A percentile compares a stretch with the other conserved stretches of the same genome.
Conservation (phyloP, 192 early-diverging fungal species). For the Cladochytrium replicatum region DNA sequence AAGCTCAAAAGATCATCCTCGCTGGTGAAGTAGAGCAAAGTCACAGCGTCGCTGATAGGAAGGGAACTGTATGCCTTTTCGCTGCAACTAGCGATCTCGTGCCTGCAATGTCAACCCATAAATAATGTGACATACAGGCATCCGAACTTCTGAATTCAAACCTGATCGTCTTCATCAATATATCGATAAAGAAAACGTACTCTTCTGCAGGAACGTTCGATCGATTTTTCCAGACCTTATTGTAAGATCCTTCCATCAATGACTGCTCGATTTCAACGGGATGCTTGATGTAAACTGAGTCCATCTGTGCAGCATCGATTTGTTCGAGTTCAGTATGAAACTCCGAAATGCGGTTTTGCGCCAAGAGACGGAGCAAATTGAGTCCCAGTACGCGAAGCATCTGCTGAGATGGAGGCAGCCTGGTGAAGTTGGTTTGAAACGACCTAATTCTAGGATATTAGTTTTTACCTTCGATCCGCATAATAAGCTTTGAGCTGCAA, state of each 20-base stretch:
- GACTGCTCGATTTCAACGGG: slow-evolving; percentile 91
- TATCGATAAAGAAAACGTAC: slow-evolving; percentile 90
- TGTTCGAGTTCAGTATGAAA: slow-evolving; percentile 95
- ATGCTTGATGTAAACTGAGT: slow-evolving; percentile 80
- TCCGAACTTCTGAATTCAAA: slow-evolving; percentile 17
- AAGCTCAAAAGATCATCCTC: slow-evolving; percentile 75
- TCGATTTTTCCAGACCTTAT: slow-evolving; percentile 90
- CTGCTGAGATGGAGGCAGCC: slow-evolving; percentile 63
- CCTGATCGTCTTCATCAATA: slow-evolving; percentile 87
- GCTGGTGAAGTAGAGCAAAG: slow-evolving; percentile 81
- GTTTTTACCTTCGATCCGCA: slow-evolving; percentile 58
- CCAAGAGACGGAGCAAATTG: slow-evolving; percentile 83
- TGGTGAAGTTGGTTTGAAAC: slow-evolving; percentile 22
- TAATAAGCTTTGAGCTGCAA: slow-evolving; percentile 86
- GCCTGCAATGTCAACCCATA: slow-evolving; percentile 39
- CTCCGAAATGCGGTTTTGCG: slow-evolving; percentile 93
- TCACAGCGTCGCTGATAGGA: slow-evolving; percentile 79
- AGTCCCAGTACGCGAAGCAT: slow-evolving; percentile 86
- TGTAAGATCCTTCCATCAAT: slow-evolving; percentile 96
- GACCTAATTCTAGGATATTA: background rate
- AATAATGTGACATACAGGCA: slow-evolving; percentile 10
- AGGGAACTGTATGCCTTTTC: slow-evolving; percentile 87
- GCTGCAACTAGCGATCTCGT: slow-evolving; percentile 90
- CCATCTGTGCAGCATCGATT: slow-evolving; percentile 73
- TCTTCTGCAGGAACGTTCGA: slow-evolving; percentile 81